Base-by-base conservation (phyloP, 495 filamentous ascomycete genomes). In the Coniosporium apollinis region DNA sequence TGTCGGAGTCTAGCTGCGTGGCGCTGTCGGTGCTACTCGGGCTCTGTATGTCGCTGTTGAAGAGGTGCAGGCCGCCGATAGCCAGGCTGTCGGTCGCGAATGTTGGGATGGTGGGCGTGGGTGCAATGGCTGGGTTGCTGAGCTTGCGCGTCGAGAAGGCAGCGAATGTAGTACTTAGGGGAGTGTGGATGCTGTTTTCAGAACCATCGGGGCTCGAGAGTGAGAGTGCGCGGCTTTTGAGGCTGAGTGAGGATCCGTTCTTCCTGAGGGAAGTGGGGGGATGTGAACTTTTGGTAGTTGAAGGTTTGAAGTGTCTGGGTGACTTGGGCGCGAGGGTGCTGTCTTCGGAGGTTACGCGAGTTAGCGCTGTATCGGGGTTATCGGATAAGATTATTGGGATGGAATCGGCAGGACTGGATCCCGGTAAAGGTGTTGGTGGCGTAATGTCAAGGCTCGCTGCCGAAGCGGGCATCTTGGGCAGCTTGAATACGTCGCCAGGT, bases 11-110 rank as follows among this genome's bases (percentile, higher is more conserved):
- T 1, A 79, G 76, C 15, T 69, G 74, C 2, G 34, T 26, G 10
- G 42, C 36, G 9, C 7, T 19, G 4, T 20, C 17, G 5, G 22
- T 11, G 20, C 14, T 34, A n/a, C 8, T 15, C 21, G 80, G 74
- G 8, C 75, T 79, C 50, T 86, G 77, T 22, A 94, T 76, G 46
- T 89, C 70, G 43, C 62, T 79, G 39, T 93, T 79, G 53, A 97
- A 94, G 0, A 94, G 64, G 50, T 85, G 72, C 38, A 86, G 55
- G 2, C 82, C 86, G 22, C 74, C 70, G 19, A 67, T 67, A 13
- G 69, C 64, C 13, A 72, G 51, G 9, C 66, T 68, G 25, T 64
- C 60, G 33, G 61, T 48, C 30, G 61, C 52, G 44, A 81, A 75
- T 25, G 62, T 62, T 4, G 66, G 49, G 1, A 65, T 65, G 20